Evolutionary conservation across 208 protist species (phyloP), one percentile per base, ranked within the genome.

Genomic region (Pavlovales sp.): DNA sequence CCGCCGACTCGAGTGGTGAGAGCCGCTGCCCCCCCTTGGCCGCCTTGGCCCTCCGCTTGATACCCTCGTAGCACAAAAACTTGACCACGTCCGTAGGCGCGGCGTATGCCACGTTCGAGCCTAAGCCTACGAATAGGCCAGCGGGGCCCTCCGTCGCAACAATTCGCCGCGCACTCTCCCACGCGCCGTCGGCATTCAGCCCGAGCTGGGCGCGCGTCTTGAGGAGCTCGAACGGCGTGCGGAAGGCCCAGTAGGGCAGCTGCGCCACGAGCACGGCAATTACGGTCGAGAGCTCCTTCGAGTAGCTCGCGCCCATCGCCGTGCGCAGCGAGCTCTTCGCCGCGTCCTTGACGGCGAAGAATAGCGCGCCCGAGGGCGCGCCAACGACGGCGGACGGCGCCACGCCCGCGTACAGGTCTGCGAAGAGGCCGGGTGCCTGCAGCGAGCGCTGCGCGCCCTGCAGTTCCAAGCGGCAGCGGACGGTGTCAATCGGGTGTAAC

Each of bases 401-500:
- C 0, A 87, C 34, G 32, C 83, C 83, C 14, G 34, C 57, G 41
- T 79, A 87, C 39, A 38, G 67, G n/a, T 38, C 14, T 0, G 10
- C 42, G 42, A 67, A 39, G 14, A 87, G n/a, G 34, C 30, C 34
- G 32, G 30, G n/a, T 5, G 11, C 34, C 18, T 77, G 66, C 37
- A 87, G 38, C 26, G 37, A 34, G 83, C 57, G 83, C 7, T 28
- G 39, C 1, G 39, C 32, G 37, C 67, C 37, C 30, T 67, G 28
- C 39, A 47, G 36, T 41, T 87, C 57, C 30, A 87, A 28, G 37
- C 83, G 83, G 8, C 57, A 28, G 14, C 76, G 76, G 26, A 41
- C 83, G 39, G 83, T 87, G 67, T 87, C 83, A 32, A 87, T 67
- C 8, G 83, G 83, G 46, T 87, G 83, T 0, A 87, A 39, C 57